Base-by-base conservation (phyloP, 768 basidiomycete species). In the Suillus subaureus region DNA sequence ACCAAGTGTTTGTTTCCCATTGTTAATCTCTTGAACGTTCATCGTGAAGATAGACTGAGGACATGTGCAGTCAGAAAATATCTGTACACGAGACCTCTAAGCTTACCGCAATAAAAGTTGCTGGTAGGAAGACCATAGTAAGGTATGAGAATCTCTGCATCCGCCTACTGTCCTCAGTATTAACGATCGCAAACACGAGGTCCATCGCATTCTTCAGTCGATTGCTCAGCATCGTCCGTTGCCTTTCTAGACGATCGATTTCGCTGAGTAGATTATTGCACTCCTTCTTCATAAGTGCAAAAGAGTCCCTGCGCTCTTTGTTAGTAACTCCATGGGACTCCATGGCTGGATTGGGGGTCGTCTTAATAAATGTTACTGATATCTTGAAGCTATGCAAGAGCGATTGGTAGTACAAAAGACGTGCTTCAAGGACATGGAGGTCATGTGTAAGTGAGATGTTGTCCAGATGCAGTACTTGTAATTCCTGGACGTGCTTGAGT, bases 111-210 rank as follows among this genome's bases (percentile, higher is more conserved):
- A 23, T 55, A 61, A 86, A 84, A 6, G 79, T 78, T 3, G 83
- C 79, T 0, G 85, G 85, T 16, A 86, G 76, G 71, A 86, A 87
- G 33, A 84, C 70, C 83, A 85, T 85, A 0, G 84, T 84, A 4
- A 87, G 72, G 64, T 83, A 84, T 0, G 83, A 76, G 28, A 86
- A 33, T 18, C 33, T 39, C 28, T 26, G 72, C 82, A 84, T 84
- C n/a, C 76, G 78, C 64, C 74, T 77, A 72, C 82, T 84, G 66
- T 87, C 85, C 16, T 71, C 73, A 54, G 85, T 83, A 63, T 83
- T 85, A 26, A 85, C 83, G 39, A 77, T 81, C 64, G 81, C 83
- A 70, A 87, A 87, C 37, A 66, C 67, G 37, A 71, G 45, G 26
- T 71, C 61, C 64, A 68, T 70, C 37, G 64, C 67, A 56, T 71